Base-by-base conservation (phyloP, 2,329 filamentous ascomycete species). In the Microcyclosporella mali region DNA sequence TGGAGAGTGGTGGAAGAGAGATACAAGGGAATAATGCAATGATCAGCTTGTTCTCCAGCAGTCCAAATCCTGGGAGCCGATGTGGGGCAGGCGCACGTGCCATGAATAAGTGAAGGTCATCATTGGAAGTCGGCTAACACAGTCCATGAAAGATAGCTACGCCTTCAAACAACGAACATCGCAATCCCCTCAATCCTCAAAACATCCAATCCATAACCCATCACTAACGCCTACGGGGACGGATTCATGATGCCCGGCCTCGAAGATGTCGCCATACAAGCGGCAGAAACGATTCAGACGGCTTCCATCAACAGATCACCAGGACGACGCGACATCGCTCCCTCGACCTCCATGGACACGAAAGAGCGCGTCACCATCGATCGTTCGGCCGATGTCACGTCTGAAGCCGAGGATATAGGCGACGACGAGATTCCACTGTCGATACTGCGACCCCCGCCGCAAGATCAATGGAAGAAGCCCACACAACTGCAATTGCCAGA, bases 251-350 rank as follows among this genome's bases (percentile, higher is more conserved):
- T 41, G 28, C 42, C 40, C 14, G 34, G 37, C 21, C 47, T 58
- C 31, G 49, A 63, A 47, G 61, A 64, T 19, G 46, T 51, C 14
- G 59, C 56, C 29, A 60, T 65, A 16, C 60, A 92, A 61, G 68
- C 90, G 44, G 85, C 86, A 34, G 85, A 86, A 57, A 84, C 84
- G 27, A 71, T 95, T 52, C 89, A 95, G 65, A 81, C 84, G 12
- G 85, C 81, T 27, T 85, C 84, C 60, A 82, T 95, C 67, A 83
- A 86, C 50, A 76, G 70, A 35, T 61, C 80, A 40, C 88, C 88
- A 0, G 86, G 85, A 30, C 65, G 62, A 37, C 84, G 86, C 70
- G 88, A 95, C 68, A 61, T 87, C 58, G 89, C 89, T 62, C 88
- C 88, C 8, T 80, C 85, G 29, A 90, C 88, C 15, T 75, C 84